Conservation (phyloP, 805 yeast species). For the Candida xiaguanensis region DNA sequence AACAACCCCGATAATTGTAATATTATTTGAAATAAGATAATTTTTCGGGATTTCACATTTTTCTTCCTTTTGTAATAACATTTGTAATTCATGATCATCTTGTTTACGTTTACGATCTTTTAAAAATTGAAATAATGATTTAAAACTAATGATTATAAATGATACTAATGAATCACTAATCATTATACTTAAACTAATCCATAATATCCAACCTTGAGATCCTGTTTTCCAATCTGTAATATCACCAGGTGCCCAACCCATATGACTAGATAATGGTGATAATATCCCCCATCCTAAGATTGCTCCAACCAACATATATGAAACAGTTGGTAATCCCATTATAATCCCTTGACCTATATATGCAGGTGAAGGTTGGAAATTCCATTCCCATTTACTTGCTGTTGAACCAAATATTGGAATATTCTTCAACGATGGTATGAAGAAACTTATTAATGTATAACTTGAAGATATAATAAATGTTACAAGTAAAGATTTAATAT, state of each 20-base stretch:
- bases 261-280: conserved; percentile 70
- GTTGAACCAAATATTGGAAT: conserved; percentile 73
- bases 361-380: conserved; percentile 94
- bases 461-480: conserved; percentile 69
- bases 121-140: conserved; percentile 26
- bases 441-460: conserved; percentile 70
- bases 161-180: conserved; percentile 86
- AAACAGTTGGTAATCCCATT: conserved; percentile 91
- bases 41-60: conserved; percentile 12
- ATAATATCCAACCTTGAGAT: conserved; percentile 95
- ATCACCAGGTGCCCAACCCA: conserved; percentile 87
- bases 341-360: conserved; percentile 96
- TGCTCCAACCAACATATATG: conserved; percentile 88
- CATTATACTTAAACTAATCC: conserved; percentile 93
- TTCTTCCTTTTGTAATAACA: conserved; percentile 2
- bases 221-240: conserved; percentile 92
- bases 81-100: conserved; percentile 4
- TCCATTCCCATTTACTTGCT: conserved; percentile 74
- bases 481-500: conserved; percentile 52
- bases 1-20: conserved; percentile 58
- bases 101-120: background rate
- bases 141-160: conserved; percentile 57
- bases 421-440: conserved; percentile 62
- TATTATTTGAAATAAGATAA: conserved; percentile 47
- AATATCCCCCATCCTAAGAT: conserved; percentile 87